phyloP scores from a whole-genome alignment of 1,284 basidiomycete species.

The Flammula alnicola region DNA sequence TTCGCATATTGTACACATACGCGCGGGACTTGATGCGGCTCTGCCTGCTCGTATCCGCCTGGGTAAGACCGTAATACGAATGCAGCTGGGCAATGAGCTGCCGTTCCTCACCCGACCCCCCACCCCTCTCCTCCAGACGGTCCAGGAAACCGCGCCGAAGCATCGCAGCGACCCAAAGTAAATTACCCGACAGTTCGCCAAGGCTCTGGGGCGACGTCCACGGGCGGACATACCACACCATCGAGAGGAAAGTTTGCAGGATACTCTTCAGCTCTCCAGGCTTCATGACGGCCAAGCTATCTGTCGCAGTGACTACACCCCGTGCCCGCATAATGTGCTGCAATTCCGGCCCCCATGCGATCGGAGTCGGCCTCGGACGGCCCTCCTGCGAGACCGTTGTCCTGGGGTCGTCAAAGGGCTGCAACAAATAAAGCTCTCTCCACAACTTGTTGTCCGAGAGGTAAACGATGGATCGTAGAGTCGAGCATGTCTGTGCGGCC shows the following conservation, averaged over 20 bases:
- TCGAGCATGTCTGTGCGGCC: conserved; percentile 52
- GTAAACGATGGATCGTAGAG: conserved; percentile 51
- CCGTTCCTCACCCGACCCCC: conserved; percentile 38
- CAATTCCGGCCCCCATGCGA: conserved; percentile 60
- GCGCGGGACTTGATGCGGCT: conserved; percentile 49
- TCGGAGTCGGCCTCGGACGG: conserved; percentile 22
- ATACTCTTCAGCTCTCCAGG: conserved; percentile 46
- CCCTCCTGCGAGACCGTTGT: conserved; percentile 50
- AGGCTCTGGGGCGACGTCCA: conserved; percentile 24
- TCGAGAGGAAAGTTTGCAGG: conserved; percentile 52
- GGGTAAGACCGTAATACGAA: conserved; percentile 57
- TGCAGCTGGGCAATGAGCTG: conserved; percentile 57
- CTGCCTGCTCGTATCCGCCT: conserved; percentile 37
- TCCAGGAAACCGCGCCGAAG: conserved; percentile 53
- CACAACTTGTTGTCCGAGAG: conserved; percentile 53
- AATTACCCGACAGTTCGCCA: conserved; percentile 48
- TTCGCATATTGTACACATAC: conserved; percentile 62
- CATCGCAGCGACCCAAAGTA: conserved; percentile 53
- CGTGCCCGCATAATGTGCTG: conserved; percentile 56
- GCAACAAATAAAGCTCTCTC: conserved; percentile 62
- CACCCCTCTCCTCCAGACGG: conserved; percentile 28
- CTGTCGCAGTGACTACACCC: conserved; percentile 39
- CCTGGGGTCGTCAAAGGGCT: conserved; percentile 64
- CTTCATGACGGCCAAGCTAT: conserved; percentile 31
- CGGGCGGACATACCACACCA: conserved; percentile 48